phyloP scores from a whole-genome alignment of 805 yeast species.

The Ogataea populi-albae region DNA sequence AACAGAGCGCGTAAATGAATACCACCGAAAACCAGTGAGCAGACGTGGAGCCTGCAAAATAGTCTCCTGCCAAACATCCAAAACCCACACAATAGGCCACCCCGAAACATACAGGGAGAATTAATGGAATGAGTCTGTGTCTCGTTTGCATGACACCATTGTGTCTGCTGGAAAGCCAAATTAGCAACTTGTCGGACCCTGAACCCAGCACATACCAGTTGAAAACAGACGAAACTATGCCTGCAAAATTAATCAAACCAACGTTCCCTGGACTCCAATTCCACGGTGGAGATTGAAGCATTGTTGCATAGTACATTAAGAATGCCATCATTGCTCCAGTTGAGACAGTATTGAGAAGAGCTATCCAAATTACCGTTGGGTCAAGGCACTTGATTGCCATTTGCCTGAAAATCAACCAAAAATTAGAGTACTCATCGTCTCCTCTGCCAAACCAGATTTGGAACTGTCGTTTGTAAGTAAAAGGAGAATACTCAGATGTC shows the following conservation, averaged over 20 bases:
- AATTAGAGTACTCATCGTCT: conserved; percentile 3
- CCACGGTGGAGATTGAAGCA: conserved; percentile 2
- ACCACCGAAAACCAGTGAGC: conserved; percentile 5
- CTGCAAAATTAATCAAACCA: conserved; percentile 3
- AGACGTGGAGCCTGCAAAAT: conserved; percentile 1
- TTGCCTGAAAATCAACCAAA: conserved; percentile 5
- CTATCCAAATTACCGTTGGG: conserved; percentile 6
- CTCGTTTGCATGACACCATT: conserved; percentile 1
- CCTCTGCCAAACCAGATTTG: conserved; percentile 7
- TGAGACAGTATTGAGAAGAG: conserved; percentile 2
- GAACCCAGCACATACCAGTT: conserved; percentile 1
- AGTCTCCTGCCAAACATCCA: conserved; percentile 3
- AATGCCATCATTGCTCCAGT: conserved; percentile 6
- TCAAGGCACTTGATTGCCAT: conserved; percentile 3
- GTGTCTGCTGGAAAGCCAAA: neutral
- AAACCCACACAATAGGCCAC: conserved; percentile 2
- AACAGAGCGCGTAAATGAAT: conserved; percentile 1
- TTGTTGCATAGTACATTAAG: conserved; percentile 3
- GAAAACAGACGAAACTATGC: conserved; percentile 3
- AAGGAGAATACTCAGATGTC: neutral
- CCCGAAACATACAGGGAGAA: conserved; percentile 1
- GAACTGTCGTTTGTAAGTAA: conserved; percentile 3
- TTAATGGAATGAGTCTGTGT: conserved; percentile 3
- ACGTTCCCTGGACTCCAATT: conserved; percentile 4
- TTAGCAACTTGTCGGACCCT: conserved; percentile 2